These are phyloP conservation scores for Graphilbum fragrans DNA, from an alignment of 2,329 filamentous ascomycete genomes.

Conservation along the genomic window DNA sequence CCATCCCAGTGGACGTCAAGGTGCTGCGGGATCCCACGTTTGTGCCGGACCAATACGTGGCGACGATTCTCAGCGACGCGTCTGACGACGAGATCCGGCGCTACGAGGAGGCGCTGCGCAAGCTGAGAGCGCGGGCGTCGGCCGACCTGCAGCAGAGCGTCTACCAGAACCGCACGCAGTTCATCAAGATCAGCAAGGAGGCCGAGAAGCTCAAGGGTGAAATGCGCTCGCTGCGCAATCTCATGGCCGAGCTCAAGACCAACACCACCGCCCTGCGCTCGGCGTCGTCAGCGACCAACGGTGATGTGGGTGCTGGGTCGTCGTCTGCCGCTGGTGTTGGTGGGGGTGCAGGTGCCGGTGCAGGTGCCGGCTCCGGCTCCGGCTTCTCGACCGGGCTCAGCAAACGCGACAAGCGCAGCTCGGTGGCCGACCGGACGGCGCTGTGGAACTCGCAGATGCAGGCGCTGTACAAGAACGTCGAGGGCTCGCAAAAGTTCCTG, in stretches of 20 bases:
- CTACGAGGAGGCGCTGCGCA: slow-evolving; percentile 64
- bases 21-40: slow-evolving; percentile 71
- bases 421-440: slow-evolving; percentile 58
- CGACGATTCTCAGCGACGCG: slow-evolving; percentile 66
- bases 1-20: slow-evolving; percentile 58
- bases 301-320: background rate
- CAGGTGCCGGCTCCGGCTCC: slow-evolving; percentile 24
- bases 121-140: slow-evolving; percentile 65
- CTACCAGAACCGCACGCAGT: slow-evolving; percentile 93
- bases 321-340: background rate
- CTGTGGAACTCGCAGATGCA: slow-evolving; percentile 63
- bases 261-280: slow-evolving; percentile 57
- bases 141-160: slow-evolving; percentile 88
- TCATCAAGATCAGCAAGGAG: slow-evolving; percentile 98
- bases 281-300: slow-evolving; percentile 27
- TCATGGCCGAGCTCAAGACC: slow-evolving; percentile 85
- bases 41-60: slow-evolving; percentile 66
- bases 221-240: slow-evolving; percentile 78
- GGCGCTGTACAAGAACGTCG: slow-evolving; percentile 91
- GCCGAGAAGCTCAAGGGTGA: slow-evolving; percentile 95
- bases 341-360: background rate
- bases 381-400: slow-evolving; percentile 43
- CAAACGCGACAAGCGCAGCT: slow-evolving; percentile 76
- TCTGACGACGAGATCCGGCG: slow-evolving; percentile 77
- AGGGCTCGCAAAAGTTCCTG: slow-evolving; percentile 93